Conservation (phyloP, 306 rosid genomes). For the Clitoria ternatea region DNA sequence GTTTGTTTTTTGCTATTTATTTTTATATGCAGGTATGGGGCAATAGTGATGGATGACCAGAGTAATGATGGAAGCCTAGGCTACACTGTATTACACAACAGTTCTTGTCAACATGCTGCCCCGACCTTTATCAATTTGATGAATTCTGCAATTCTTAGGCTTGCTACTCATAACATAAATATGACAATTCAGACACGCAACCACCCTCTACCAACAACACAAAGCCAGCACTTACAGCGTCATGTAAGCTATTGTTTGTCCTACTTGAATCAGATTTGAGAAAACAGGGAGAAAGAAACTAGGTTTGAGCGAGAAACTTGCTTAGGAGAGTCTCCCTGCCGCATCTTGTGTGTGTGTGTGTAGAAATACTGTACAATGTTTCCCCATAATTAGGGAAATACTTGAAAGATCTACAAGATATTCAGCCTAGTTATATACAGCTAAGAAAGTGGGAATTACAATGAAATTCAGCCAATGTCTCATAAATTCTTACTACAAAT, state of each 20-base stretch:
- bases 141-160: slow-evolving; percentile 87
- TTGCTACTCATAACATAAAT: slow-evolving; percentile 55
- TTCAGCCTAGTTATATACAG: too few relatives aligned
- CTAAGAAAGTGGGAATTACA: too few relatives aligned
- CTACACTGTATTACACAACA: slow-evolving; percentile 89
- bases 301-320: too few relatives aligned
- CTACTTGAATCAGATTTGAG: too few relatives aligned
- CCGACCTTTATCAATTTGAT: slow-evolving; percentile 93
- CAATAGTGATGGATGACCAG: slow-evolving; percentile 81
- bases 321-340: too few relatives aligned
- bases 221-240: slow-evolving; percentile 84
- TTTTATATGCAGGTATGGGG: slow-evolving; percentile 74
- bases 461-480: too few relatives aligned
- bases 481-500: too few relatives aligned
- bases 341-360: too few relatives aligned
- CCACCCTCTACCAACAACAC: slow-evolving; percentile 87
- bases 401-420: too few relatives aligned
- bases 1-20: slow-evolving; percentile 14
- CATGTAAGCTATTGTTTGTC: slow-evolving; percentile 52
- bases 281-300: too few relatives aligned
- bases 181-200: slow-evolving; percentile 86
- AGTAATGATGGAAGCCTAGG: slow-evolving; percentile 80
- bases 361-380: too few relatives aligned
- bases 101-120: slow-evolving; percentile 92
- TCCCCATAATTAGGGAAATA: too few relatives aligned